Conservation (phyloP, 2,329 filamentous ascomycete genomes). For the Dendryphion nanum region DNA sequence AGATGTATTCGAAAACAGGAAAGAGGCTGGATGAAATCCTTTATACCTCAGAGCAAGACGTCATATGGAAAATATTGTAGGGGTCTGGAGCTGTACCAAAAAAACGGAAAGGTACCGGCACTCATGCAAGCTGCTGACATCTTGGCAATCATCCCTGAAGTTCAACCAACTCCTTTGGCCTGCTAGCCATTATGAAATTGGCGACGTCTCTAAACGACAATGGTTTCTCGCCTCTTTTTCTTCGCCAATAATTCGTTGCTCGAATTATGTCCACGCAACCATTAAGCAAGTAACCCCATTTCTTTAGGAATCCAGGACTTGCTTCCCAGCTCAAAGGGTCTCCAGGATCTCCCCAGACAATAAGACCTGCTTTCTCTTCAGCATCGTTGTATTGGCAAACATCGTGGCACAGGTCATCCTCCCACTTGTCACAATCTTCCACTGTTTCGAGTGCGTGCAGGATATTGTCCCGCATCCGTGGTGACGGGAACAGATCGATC, state of each 20-base stretch:
- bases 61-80: no score
- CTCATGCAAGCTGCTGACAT: neutral
- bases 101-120: no score
- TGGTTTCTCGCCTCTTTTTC: neutral
- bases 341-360: slow-evolving; percentile 53
- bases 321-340: slow-evolving; percentile 50
- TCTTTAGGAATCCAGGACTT: slow-evolving; percentile 45
- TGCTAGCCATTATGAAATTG: no score
- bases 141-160: neutral
- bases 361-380: slow-evolving; percentile 30
- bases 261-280: slow-evolving; percentile 41
- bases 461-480: slow-evolving; percentile 41
- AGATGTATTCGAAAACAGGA: no score
- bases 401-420: slow-evolving; percentile 19
- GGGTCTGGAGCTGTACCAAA: no score
- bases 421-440: slow-evolving; percentile 18
- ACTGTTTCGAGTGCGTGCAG: slow-evolving; percentile 33
- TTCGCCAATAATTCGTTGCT: neutral
- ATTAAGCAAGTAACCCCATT: slow-evolving; percentile 44
- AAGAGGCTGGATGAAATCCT: no score
- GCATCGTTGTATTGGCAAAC: slow-evolving; percentile 9
- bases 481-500: slow-evolving; percentile 39
- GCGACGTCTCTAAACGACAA: no score
- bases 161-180: no score
- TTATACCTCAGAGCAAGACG: no score